Evolutionary conservation across 2,329 filamentous ascomycete species (phyloP), one percentile per base, ranked within the genome.

Genomic region (Diaporthe nobilis): DNA sequence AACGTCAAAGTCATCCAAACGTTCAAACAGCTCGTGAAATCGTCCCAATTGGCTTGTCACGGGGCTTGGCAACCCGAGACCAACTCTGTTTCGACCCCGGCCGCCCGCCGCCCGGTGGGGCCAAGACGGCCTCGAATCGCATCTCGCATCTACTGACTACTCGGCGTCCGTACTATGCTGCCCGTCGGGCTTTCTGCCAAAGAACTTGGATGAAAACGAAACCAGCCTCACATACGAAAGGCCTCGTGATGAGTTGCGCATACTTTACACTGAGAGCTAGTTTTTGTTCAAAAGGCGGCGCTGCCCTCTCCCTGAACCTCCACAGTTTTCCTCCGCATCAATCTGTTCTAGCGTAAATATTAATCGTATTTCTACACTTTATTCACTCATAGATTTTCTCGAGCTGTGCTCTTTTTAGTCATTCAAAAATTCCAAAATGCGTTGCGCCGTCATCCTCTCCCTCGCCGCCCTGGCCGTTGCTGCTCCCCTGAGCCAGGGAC

Each of bases 51-150:
- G 39, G 49, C 44, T 49, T n/a, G 65, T 68, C 70, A 57, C 74
- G 70, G 70, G 74, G 51, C 60, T 75, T 60, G 70, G 63, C 74
- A n/a, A 75, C 70, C 74, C 74, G 74, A 75, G 58, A 68, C 63
- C 70, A 73, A 1, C 39, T 58, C 51, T 60, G 74, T 73, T 73
- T 75, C 74, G 74, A 42, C 34, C 65, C 65, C 65, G 9, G n/a
- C 34, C 34, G 65, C n/a, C 61, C 37, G 49, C 12, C 20, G 34
- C 42, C 61, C n/a, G 31, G 70, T 22, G 28, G n/a, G n/a, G 68
- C 58, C 37, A 55, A 75, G 47, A 25, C 37, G n/a, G 25, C 20
- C 39, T 65, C 73, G n/a, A 72, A 72, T 75, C 73, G 68, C 68
- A 75, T 65, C 49, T 65, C 25, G 44, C 3, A 22, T 49, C 57